These are phyloP conservation scores for Hawksworthiomyces lignivorus DNA, from an alignment of 2,329 filamentous ascomycete genomes.

Conservation along the genomic window DNA sequence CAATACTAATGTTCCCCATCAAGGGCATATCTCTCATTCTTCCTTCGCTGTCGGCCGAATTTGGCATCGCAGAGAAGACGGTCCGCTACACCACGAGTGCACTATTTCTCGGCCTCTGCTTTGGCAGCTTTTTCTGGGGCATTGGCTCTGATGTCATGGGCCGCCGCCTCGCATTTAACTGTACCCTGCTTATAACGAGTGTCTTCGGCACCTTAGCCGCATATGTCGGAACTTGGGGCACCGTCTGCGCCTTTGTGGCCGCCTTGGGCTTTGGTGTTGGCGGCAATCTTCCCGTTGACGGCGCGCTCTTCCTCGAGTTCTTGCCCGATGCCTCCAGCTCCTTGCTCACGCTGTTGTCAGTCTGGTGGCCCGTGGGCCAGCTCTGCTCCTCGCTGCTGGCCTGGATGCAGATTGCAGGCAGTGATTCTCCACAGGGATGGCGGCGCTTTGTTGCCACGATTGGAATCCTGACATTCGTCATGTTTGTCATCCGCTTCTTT, in stretches of 20 bases:
- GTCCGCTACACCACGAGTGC: conserved; percentile 77
- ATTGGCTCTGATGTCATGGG: conserved; percentile 71
- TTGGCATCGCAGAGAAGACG: conserved; percentile 58
- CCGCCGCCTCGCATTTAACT: conserved; percentile 73
- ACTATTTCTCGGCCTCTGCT: conserved; percentile 66
- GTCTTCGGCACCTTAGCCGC: conserved; percentile 66
- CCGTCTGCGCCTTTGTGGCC: conserved; percentile 52
- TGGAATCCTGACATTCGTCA: conserved; percentile 63
- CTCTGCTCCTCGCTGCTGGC: conserved; percentile 63
- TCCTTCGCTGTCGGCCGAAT: conserved; percentile 66
- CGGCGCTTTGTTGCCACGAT: conserved; percentile 64
- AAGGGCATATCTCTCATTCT: conserved; percentile 70
- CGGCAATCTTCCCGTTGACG: conserved; percentile 72
- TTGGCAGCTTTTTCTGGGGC: conserved; percentile 77
- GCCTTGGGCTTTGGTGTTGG: conserved; percentile 61
- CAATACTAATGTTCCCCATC: no score
- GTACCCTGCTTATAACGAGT: conserved; percentile 66
- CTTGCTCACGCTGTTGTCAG: conserved; percentile 69
- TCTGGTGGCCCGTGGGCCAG: conserved; percentile 83
- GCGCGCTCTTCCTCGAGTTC: conserved; percentile 76
- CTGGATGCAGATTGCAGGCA: conserved; percentile 65
- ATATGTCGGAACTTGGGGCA: conserved; percentile 59
- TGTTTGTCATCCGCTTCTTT: conserved; percentile 74
- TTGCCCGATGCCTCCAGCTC: conserved; percentile 66
- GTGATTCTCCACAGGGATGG: conserved; percentile 47